Evolutionary conservation across 257 asterid genomes (phyloP).

Genomic region (Mentha longifolia): DNA sequence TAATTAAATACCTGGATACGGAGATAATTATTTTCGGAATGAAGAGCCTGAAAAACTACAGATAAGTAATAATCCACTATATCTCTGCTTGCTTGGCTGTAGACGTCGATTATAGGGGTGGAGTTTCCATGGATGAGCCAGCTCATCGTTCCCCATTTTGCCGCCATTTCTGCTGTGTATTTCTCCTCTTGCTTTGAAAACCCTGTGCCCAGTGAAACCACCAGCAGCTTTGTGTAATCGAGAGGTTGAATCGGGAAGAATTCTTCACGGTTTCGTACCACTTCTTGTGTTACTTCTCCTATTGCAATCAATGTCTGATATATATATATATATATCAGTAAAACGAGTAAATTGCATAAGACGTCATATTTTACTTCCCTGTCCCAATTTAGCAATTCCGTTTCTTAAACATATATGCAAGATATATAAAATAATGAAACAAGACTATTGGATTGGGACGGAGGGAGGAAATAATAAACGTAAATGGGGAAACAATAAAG

Average conservation of each 20-base stretch:
- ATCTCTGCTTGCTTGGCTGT: slow-evolving; percentile 46
- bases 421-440: too few relatives aligned
- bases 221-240: slow-evolving; percentile 45
- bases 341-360: too few relatives aligned
- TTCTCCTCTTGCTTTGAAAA: slow-evolving; percentile 39
- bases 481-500: too few relatives aligned
- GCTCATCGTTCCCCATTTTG: slow-evolving; percentile 56
- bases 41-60: slow-evolving; percentile 44
- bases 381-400: too few relatives aligned
- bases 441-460: too few relatives aligned
- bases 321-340: too few relatives aligned
- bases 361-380: too few relatives aligned
- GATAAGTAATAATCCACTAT: slow-evolving; percentile 50
- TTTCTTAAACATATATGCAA: too few relatives aligned
- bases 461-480: too few relatives aligned
- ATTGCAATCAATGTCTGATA: slow-evolving; percentile 55
- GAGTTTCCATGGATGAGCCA: slow-evolving; percentile 53
- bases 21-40: slow-evolving; percentile 46
- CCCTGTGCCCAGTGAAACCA: slow-evolving; percentile 63
- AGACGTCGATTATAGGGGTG: slow-evolving; percentile 51
- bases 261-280: slow-evolving; percentile 32
- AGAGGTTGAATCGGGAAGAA: slow-evolving; percentile 43
- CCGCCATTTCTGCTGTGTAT: slow-evolving; percentile 49
- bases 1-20: slow-evolving; percentile 55
- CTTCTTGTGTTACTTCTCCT: slow-evolving; percentile 48